These are phyloP conservation scores for Erythrobasidium hasegawianum DNA, from an alignment of 1,284 basidiomycete genomes.

Conservation along the genomic window DNA sequence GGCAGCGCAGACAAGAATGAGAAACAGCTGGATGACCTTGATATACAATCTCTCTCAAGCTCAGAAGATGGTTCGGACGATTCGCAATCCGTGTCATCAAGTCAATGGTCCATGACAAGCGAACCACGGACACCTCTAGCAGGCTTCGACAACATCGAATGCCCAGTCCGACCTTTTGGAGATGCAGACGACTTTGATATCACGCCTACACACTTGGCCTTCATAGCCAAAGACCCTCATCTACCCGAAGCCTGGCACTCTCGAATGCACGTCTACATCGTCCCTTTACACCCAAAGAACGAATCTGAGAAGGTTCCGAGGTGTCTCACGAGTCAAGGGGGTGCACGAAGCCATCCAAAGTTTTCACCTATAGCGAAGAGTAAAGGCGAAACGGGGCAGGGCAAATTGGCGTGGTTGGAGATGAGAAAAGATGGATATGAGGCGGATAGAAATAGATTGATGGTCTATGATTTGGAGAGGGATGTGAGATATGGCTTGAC, in stretches of 20 bases:
- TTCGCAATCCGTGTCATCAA: neutral
- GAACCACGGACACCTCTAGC: conserved; percentile 35
- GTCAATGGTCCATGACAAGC: conserved; percentile 12
- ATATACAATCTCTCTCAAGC: conserved; percentile 26
- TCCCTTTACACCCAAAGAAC: conserved; percentile 44
- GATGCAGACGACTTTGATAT: conserved; percentile 71
- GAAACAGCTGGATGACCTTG: conserved; percentile 21
- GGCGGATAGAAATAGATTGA: conserved; percentile 60
- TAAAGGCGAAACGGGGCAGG: neutral
- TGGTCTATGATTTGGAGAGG: conserved; percentile 61
- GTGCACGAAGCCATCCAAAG: conserved; percentile 64
- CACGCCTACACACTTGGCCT: conserved; percentile 64
- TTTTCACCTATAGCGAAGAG: conserved; percentile 61
- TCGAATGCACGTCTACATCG: conserved; percentile 63
- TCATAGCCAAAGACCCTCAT: conserved; percentile 75
- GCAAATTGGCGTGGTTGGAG: conserved; percentile 77
- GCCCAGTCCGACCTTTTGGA: conserved; percentile 76
- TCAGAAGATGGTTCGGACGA: conserved; percentile 20
- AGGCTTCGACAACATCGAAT: conserved; percentile 37
- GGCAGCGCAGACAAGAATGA: conserved; percentile 44
- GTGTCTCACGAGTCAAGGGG: conserved; percentile 68
- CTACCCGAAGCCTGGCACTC: conserved; percentile 72
- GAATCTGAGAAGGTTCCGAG: conserved; percentile 49
- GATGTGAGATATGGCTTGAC: conserved; percentile 56
- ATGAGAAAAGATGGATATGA: conserved; percentile 82